A percentile compares a stretch with the other conserved stretches of the same genome.
These are phyloP conservation scores for Lachancea cidri DNA, from an alignment of 805 yeast genomes.

Conservation along the genomic window DNA sequence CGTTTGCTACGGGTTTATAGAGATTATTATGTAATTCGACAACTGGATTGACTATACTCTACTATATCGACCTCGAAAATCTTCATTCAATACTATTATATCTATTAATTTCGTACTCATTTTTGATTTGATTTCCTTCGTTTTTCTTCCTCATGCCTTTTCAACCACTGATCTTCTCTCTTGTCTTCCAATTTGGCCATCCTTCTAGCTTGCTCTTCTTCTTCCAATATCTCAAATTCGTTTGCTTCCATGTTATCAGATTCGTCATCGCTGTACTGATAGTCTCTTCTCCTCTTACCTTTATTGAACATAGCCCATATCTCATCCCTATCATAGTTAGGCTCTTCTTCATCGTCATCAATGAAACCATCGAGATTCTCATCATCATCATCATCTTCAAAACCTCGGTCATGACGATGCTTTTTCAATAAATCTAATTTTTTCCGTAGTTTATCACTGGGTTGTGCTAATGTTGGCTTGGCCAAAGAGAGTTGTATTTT, in stretches of 20 bases:
- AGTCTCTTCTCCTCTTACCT: conserved; percentile 49
- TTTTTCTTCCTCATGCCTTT: conserved; percentile 43
- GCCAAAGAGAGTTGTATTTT: conserved; percentile 2
- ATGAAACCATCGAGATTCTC: conserved; percentile 53
- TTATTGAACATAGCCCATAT: conserved; percentile 82
- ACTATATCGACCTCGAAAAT: no score
- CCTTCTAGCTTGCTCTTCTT: conserved; percentile 64
- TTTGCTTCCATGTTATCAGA: conserved; percentile 87
- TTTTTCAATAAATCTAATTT: conserved; percentile 33
- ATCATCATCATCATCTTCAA: conserved; percentile 44
- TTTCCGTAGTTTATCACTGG: conserved; percentile 49
- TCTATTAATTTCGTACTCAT: background rate
- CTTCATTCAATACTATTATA: background rate
- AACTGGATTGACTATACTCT: no score
- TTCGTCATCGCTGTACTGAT: conserved; percentile 44
- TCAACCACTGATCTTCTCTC: conserved; percentile 60
- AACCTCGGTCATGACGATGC: conserved; percentile 19
- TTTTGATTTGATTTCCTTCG: conserved; percentile 25
- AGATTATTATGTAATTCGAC: conserved; percentile 15
- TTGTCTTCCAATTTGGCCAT: conserved; percentile 74
- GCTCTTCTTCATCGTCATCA: conserved; percentile 39
- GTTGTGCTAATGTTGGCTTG: conserved; percentile 42
- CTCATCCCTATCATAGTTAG: conserved; percentile 73
- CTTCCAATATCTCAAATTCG: conserved; percentile 81
- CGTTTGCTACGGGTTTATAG: conserved; percentile 31